Evolutionary conservation across 768 basidiomycete genomes (phyloP).

Genomic region (Boletus edulis): DNA sequence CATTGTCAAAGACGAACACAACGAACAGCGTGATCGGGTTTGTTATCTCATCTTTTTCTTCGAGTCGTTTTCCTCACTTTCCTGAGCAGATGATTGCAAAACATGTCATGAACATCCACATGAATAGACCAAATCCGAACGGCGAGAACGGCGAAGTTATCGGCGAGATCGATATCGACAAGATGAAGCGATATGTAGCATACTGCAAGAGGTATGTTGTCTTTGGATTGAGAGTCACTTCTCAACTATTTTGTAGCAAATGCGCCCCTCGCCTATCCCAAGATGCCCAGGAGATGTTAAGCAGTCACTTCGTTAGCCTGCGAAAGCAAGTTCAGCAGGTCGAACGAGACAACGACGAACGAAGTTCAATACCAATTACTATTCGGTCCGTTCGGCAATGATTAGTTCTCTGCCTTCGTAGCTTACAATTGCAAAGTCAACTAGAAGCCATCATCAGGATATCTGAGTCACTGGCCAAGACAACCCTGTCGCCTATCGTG

Average conservation of each 20-base stretch:
- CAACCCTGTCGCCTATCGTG: slow-evolving; percentile 84
- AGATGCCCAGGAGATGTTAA: slow-evolving; percentile 95
- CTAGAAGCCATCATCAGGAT: slow-evolving; percentile 99
- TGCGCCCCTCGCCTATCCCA: slow-evolving; percentile 92
- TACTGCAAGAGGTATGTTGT: slow-evolving; percentile 85
- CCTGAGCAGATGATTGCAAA: slow-evolving; percentile 81
- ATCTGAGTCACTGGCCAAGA: slow-evolving; percentile 94
- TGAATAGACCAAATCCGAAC: slow-evolving; percentile 79
- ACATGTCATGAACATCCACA: slow-evolving; percentile 98
- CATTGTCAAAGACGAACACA: slow-evolving; percentile 97
- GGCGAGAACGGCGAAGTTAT: slow-evolving; percentile 60
- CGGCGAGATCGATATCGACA: slow-evolving; percentile 93
- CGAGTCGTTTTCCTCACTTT: not conserved
- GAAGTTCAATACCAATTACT: slow-evolving; percentile 97
- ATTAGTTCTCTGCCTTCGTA: not conserved
- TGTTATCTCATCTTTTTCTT: slow-evolving; percentile 19
- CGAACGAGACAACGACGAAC: slow-evolving; percentile 94
- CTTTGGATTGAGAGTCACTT: not conserved
- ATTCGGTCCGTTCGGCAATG: slow-evolving; percentile 64
- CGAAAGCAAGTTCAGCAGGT: slow-evolving; percentile 94
- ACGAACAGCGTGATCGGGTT: slow-evolving; percentile 88
- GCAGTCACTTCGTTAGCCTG: slow-evolving; percentile 90
- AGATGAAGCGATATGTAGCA: slow-evolving; percentile 97
- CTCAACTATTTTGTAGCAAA: slow-evolving; percentile 54
- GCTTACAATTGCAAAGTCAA: slow-evolving; percentile 50